Percentiles rank a stretch among this genome's conserved stretches.
These are phyloP conservation scores for Trichodelitschia bisporula DNA, from an alignment of 495 filamentous ascomycete genomes.

Conservation along the genomic window DNA sequence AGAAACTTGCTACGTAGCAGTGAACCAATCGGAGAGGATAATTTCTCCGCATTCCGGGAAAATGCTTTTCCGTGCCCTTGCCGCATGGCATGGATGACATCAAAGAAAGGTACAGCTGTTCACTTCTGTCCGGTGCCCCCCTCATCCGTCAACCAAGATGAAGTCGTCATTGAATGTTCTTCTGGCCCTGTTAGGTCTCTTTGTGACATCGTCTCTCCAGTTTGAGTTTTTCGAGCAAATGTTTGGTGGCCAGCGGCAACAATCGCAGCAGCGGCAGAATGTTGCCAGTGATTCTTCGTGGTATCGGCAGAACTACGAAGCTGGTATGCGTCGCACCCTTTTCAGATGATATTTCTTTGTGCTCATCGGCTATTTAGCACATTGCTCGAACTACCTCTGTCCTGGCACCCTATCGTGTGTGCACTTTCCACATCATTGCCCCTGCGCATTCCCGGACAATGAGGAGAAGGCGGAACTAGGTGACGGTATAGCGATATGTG, in stretches of 20 bases:
- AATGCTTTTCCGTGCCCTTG: no score
- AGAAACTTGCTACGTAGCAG: no score
- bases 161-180: no score
- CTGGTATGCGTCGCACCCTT: constrained; percentile 20
- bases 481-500: constrained; percentile 58
- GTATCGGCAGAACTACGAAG: constrained; percentile 49
- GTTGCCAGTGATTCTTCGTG: constrained; percentile 49
- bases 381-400: constrained; percentile 78
- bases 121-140: no score
- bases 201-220: no score
- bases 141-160: no score
- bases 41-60: no score
- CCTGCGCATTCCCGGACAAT: constrained; percentile 53
- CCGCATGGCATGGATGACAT: no score
- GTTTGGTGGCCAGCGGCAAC: constrained; percentile 40
- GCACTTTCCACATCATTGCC: constrained; percentile 81
- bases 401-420: constrained; percentile 78
- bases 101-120: no score
- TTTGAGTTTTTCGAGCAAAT: constrained; percentile 61
- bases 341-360: neutral
- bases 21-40: no score
- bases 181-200: no score
- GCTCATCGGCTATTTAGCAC: constrained; percentile 21
- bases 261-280: constrained; percentile 47
- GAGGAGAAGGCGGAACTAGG: constrained; percentile 80